Evolutionary conservation across 163 green algal species (phyloP).

Genomic region (Botryococcus braunii): DNA sequence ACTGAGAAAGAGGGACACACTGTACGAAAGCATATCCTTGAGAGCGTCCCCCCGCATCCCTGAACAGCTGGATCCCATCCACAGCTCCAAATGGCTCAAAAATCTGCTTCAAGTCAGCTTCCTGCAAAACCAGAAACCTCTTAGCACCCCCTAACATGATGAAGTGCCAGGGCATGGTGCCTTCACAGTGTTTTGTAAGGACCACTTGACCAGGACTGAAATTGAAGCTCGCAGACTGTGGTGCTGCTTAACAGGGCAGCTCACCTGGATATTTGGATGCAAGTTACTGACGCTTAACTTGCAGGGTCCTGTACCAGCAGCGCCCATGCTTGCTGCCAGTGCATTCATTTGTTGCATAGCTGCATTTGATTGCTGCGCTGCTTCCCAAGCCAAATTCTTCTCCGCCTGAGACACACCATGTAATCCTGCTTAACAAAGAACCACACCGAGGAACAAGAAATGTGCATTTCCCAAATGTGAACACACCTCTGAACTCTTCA

Average conservation of each 20-base stretch:
- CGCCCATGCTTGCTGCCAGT: conserved; percentile 5
- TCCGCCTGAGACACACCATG: conserved; percentile 30
- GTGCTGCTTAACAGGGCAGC: not conserved
- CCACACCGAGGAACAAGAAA: no score
- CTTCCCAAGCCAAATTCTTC: conserved; percentile 92
- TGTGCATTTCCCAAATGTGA: no score
- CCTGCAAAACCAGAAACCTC: conserved; percentile 17
- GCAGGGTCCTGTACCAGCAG: conserved; percentile 29
- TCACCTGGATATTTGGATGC: conserved; percentile 43
- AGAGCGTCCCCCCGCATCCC: conserved; percentile 32
- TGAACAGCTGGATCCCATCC: conserved; percentile 53
- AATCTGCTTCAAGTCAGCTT: conserved; percentile 69
- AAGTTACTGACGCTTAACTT: conserved; percentile 62
- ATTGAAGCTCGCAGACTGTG: conserved; percentile 1
- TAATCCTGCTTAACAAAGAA: no score
- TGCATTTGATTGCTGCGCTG: conserved; percentile 64
- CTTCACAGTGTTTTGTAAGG: no score
- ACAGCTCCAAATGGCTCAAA: conserved; percentile 85
- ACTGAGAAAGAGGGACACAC: conserved; percentile 20
- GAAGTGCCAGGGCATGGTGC: no score
- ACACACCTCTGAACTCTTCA: conserved; percentile 81
- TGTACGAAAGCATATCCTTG: conserved; percentile 44
- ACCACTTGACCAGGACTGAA: no score
- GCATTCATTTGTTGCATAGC: conserved; percentile 21
- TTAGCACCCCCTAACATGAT: not conserved